Conservation (phyloP, 2,329 filamentous ascomycete genomes). For the Clonostachys sp. region DNA sequence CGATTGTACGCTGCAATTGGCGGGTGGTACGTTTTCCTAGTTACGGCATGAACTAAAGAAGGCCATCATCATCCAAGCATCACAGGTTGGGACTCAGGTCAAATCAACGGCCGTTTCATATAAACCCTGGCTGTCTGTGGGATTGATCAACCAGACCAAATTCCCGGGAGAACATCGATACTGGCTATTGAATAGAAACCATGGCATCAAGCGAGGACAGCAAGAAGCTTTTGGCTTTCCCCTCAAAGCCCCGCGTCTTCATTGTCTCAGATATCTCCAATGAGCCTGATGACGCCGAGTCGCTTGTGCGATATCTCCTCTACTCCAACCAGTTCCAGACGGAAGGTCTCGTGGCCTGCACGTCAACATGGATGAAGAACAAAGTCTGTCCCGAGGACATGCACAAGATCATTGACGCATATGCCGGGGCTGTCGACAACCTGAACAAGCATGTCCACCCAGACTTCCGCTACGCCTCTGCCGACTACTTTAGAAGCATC, state of each 20-base stretch:
- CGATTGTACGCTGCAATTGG: too few species aligned
- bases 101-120: too few species aligned
- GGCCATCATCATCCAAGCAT: too few species aligned
- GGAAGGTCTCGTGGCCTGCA: conserved; percentile 32
- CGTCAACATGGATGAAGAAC: conserved; percentile 34
- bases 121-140: too few species aligned
- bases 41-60: too few species aligned
- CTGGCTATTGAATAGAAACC: not conserved
- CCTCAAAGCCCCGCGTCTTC: conserved; percentile 23
- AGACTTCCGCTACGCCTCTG: not conserved
- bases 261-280: conserved; percentile 34
- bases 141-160: too few species aligned
- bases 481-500: not conserved
- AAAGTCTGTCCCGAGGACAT: conserved; percentile 11
- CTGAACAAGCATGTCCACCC: not conserved
- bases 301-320: conserved; percentile 30
- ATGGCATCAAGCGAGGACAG: not conserved
- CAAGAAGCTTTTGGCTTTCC: not conserved
- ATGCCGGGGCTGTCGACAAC: not conserved
- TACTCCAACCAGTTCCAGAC: conserved; percentile 37
- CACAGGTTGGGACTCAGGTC: too few species aligned
- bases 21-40: too few species aligned
- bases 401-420: conserved; percentile 2
- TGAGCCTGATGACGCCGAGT: conserved; percentile 35
- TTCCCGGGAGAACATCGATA: too few species aligned